Evolutionary conservation across 2,329 filamentous ascomycete species (phyloP), one percentile per base, ranked within the genome.

Genomic region (Huntiella moniliformis): DNA sequence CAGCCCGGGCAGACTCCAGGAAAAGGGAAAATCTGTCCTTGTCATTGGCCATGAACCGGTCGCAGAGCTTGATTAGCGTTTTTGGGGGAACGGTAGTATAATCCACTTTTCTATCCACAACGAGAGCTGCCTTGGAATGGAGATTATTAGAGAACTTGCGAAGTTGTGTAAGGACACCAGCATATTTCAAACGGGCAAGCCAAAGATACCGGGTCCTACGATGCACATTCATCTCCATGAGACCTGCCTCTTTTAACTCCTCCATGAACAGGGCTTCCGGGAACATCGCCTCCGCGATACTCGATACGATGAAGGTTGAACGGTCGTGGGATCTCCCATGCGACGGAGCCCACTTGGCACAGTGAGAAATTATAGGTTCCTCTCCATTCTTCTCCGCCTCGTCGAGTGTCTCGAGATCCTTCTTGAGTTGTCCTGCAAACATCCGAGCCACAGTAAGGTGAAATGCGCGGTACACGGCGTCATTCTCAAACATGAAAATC

Each of bases 281-380:
- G 50, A 68, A 64, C 6, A 76, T 53, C 10, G 70, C 58, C 56
- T 77, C 73, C 4, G 73, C 67, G 46, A 77, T 75, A 10, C 68
- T 66, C 39, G 67, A 70, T 31, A 68, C 62, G 50, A 77, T 63
- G 51, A 68, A 67, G 2, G 73, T 77, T 50, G 74, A 67, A 51
- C 67, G 66, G 56, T 77, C 74, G 52, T 76, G 72, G 51, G 72
- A 71, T 34, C 61, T 63, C 32, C 65, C 64, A 13, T 67, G 62
- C 0, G 67, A 66, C 1, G 74, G 74, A 1, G 72, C 70, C 74
- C 73, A 77, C 50, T 78, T 78, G 2, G 64, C 71, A 46, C 70
- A 73, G 0, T 77, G 63, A 0, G 70, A 74, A 45, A 77, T 65
- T 11, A 56, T 56, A 18, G 60, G 61, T 52, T 63, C 61, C 5